Base-by-base conservation (phyloP, 257 asterid genomes). In the Plantago major region DNA sequence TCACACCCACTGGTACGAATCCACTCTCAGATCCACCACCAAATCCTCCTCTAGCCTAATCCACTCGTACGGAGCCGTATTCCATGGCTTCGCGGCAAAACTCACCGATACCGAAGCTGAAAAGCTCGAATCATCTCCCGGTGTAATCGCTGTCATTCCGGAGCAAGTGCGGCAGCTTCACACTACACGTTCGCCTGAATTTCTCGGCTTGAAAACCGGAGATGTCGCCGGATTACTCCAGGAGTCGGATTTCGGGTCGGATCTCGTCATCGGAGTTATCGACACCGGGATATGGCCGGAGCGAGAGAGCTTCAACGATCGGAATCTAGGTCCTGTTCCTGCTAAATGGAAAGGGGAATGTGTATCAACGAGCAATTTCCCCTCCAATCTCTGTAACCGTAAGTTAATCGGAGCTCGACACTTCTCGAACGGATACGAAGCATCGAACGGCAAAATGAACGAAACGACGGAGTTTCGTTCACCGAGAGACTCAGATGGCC, bases 251-350 rank as follows among this genome's bases (percentile, higher is more conserved):
- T 90, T 71, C 52, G 98, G 98, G 49, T 83, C 98, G 65, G 94
- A 91, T 81, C 85, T 91, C 19, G 95, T 91, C 0, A 79, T 91
- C 12, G 98, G 88, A 4, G 94, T 91, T 1, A 66, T 91, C 57
- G 98, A 91, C 65, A 84, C 96, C 43, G 98, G 98, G 89, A 85
- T 91, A 82, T 91, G 98, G 98, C 98, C 98, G 2, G 96, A 91
- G 81, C 76, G 95, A 15, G 75, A 71, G 57, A 88, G 96, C 73
- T 91, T 91, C 15, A 60, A 78, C 18, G 98, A 91, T 72, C 76
- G 75, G 13, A 82, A 81, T 62, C 71, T 91, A 16, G 75, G 84
- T 3, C 92, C 95, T 5, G 71, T 74, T 11, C 92, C 98, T 10
- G 68, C 82, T 7, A 85, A 76, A 42, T 91, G 98, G 96, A 91